phyloP scores from a whole-genome alignment of 176 grass and related monocot species.

The Canna indica region DNA sequence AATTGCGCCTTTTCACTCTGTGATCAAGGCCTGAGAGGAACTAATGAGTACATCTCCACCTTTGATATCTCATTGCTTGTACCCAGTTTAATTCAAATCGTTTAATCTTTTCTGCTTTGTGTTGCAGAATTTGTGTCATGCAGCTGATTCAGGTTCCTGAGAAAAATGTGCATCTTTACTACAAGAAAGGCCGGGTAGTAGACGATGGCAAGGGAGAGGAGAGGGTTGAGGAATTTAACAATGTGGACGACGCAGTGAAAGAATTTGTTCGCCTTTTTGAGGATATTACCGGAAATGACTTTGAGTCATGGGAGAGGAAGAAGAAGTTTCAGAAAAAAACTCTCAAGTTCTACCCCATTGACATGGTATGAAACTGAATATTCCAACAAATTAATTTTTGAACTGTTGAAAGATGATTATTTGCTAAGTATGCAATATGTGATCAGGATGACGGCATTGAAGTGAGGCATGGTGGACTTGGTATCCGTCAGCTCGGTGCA shows the following conservation, averaged over 20 bases:
- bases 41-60: constrained; percentile 38
- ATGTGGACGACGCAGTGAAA: constrained; percentile 38
- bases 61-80: background rate
- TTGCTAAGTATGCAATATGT: background rate
- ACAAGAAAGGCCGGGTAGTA: constrained; percentile 55
- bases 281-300: constrained; percentile 71
- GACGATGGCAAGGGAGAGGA: constrained; percentile 64
- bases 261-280: constrained; percentile 66
- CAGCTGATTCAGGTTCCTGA: constrained; percentile 63
- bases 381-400: background rate
- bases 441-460: constrained; percentile 55
- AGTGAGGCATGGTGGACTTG: constrained; percentile 43
- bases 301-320: constrained; percentile 70
- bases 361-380: constrained; percentile 38
- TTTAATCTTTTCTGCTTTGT: background rate
- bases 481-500: constrained; percentile 36
- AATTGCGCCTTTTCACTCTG: constrained; percentile 63
- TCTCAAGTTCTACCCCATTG: constrained; percentile 66
- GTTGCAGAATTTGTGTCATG: constrained; percentile 48
- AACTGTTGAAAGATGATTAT: no score
- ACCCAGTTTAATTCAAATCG: background rate
- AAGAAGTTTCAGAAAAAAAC: constrained; percentile 68
- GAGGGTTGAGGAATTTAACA: constrained; percentile 56
- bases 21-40: constrained; percentile 28
- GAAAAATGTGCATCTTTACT: constrained; percentile 64